Evolutionary conservation across 1,139 yeast species (phyloP).

Genomic region (Zygosaccharomyces sapae): DNA sequence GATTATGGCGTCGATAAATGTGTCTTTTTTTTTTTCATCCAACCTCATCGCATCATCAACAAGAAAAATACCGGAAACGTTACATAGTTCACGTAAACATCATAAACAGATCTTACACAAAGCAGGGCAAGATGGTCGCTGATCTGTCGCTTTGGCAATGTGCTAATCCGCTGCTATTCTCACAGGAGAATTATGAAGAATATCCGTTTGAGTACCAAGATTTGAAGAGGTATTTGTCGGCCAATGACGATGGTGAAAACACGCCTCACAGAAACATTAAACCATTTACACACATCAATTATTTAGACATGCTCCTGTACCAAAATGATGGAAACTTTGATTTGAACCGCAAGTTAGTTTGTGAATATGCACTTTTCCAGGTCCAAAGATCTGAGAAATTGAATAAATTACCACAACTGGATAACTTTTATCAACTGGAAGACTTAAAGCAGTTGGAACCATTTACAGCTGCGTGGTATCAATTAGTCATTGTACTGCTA

Average conservation of each 20-base stretch:
- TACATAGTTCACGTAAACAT: background rate
- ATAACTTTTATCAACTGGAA: constrained; percentile 10
- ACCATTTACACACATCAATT: constrained; percentile 26
- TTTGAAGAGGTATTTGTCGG: constrained; percentile 25
- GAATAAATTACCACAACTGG: constrained; percentile 8
- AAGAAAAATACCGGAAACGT: background rate
- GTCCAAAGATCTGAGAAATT: constrained; percentile 17
- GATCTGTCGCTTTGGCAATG: constrained; percentile 17
- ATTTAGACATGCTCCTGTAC: constrained; percentile 25
- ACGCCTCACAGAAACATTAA: constrained; percentile 15
- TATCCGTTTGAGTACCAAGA: constrained; percentile 31
- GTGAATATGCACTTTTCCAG: constrained; percentile 31
- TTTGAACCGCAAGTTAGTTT: constrained; percentile 27
- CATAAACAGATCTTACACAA: background rate
- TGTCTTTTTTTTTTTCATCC: constrained; percentile 4
- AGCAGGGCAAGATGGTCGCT: background rate
- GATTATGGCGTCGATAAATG: constrained; percentile 6
- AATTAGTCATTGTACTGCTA: constrained; percentile 17
- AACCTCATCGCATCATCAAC: background rate
- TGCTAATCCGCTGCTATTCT: constrained; percentile 29
- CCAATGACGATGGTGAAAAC: constrained; percentile 14
- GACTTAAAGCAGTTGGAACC: constrained; percentile 15
- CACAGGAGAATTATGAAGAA: constrained; percentile 25
- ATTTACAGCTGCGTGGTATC: constrained; percentile 20
- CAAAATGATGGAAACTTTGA: constrained; percentile 24